Base-by-base conservation (phyloP, 768 basidiomycete species). In the Chalciporus piperatus region DNA sequence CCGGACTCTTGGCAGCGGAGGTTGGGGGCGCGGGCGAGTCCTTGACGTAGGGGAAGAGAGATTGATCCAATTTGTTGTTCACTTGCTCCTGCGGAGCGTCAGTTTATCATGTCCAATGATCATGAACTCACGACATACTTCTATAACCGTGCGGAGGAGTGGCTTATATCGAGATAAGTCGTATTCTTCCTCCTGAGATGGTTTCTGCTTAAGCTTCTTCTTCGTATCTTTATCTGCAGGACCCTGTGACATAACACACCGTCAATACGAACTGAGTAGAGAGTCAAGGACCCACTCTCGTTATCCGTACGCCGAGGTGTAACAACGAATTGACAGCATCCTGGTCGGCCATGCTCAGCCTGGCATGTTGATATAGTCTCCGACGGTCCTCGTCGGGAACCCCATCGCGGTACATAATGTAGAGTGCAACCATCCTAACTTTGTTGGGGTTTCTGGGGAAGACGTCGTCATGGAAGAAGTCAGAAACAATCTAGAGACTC, bases 331-430 rank as follows among this genome's bases (percentile, higher is more conserved):
- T 96, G 39, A 98, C 78, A 23, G 92, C 91, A 63, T 98, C 97
- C 70, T 96, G 92, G 61, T 99, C 96, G 4, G 90, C 77, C 50
- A 95, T 70, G 5, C 84, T 82, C 38, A 99, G 72, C 40, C 92
- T 79, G 17, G 96, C 97, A 66, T 99, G 97, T 64, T 98, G 94
- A 68, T 94, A 98, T 51, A 99, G 70, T 51, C 97, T 78, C 54
- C 95, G 83, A 49, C 92, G 85, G 70, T 99, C 97, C 65, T 98
- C 97, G 47, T 98, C 95, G n/a, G 97, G 94, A 17, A 98, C 96
- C 35, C 97, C 97, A 61, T 98, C 97, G 25, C 95, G 85, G 68
- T 85, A 80, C 67, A 96, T 86, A 59, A 98, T 91, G 66, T 98
- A 99, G 25, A 98, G 76, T 16, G 96, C 92, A 52, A 99, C 89